phyloP scores from a whole-genome alignment of 352 stramenopile genomes.

The Blastocystis sp. region DNA sequence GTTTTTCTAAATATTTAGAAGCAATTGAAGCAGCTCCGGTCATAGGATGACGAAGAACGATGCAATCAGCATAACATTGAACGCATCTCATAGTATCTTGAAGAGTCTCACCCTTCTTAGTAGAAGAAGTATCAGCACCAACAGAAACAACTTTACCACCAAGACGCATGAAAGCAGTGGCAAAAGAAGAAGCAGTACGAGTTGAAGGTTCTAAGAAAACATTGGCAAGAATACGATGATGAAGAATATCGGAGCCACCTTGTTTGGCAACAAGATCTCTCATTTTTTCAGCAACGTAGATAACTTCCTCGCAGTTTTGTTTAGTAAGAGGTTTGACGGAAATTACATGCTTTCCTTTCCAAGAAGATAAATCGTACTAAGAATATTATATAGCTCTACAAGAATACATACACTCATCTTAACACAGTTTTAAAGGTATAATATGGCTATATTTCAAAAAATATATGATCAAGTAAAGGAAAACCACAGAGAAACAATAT shows the following conservation, averaged over 20 bases:
- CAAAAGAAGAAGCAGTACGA: conserved; percentile 85
- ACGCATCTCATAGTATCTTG: conserved; percentile 82
- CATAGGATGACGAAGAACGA: conserved; percentile 76
- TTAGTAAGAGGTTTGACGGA: conserved; percentile 42
- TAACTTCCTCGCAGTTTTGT: conserved; percentile 38
- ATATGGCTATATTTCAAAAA: too few species aligned
- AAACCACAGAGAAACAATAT: too few species aligned
- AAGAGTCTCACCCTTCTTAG: conserved; percentile 92
- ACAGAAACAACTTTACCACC: conserved; percentile 77
- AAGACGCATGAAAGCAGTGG: conserved; percentile 81
- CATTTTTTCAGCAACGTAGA: conserved; percentile 38
- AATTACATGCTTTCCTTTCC: conserved; percentile 42
- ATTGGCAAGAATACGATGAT: conserved; percentile 66
- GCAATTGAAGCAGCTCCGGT: conserved; percentile 61
- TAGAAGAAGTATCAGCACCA: conserved; percentile 70
- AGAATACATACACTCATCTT: too few species aligned
- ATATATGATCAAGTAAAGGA: too few species aligned
- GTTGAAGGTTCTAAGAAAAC: conserved; percentile 96
- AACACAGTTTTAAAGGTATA: too few species aligned
- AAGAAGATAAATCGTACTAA: conserved; percentile 38
- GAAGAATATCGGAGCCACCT: conserved; percentile 31
- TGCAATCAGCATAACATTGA: conserved; percentile 77
- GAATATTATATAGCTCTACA: too few species aligned
- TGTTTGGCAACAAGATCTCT: conserved; percentile 38
- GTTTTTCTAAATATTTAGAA: conserved; percentile 56